Percentiles rank a stretch among this genome's conserved stretches.
These are phyloP conservation scores for Claviceps sp. DNA, from an alignment of 2,329 filamentous ascomycete species.

Conservation along the genomic window DNA sequence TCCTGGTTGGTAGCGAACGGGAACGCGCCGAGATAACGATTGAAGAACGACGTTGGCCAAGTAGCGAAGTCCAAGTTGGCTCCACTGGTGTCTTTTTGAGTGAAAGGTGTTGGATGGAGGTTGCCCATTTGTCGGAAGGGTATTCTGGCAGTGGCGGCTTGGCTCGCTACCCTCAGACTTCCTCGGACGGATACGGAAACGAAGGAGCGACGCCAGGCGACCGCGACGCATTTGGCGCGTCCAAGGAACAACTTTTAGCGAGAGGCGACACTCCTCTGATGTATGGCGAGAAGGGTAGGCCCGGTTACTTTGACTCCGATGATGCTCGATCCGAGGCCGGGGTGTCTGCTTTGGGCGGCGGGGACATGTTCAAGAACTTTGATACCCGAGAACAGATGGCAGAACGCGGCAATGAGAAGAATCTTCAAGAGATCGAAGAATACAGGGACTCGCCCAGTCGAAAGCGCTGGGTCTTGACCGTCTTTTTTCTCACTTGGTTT, in stretches of 20 bases:
- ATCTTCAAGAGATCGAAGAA: conserved; percentile 82
- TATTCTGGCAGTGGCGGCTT: conserved; percentile 28
- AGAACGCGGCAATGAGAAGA: conserved; percentile 84
- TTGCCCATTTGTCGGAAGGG: conserved; percentile 60
- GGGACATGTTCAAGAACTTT: conserved; percentile 96
- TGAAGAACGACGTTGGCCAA: conserved; percentile 83
- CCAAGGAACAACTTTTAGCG: conserved; percentile 46
- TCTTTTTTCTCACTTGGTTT: conserved; percentile 74
- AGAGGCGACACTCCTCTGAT: conserved; percentile 41
- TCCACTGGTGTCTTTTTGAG: conserved; percentile 92
- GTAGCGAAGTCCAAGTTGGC: conserved; percentile 80
- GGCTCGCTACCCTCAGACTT: conserved; percentile 23
- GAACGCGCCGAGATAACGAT: conserved; percentile 88
- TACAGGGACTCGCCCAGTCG: conserved; percentile 63
- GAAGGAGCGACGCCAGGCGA: conserved; percentile 46
- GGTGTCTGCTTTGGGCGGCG: conserved; percentile 75
- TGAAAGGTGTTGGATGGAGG: conserved; percentile 88
- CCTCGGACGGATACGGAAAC: conserved; percentile 52
- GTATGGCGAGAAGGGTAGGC: conserved; percentile 63
- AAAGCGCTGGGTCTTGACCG: conserved; percentile 80
- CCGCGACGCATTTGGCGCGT: conserved; percentile 46
- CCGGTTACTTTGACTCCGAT: conserved; percentile 70
- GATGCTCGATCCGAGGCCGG: conserved; percentile 87
- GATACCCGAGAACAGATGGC: conserved; percentile 91
- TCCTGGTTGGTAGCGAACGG: conserved; percentile 79